phyloP scores from a whole-genome alignment of 768 basidiomycete genomes.

The Coprinopsis sp. region DNA sequence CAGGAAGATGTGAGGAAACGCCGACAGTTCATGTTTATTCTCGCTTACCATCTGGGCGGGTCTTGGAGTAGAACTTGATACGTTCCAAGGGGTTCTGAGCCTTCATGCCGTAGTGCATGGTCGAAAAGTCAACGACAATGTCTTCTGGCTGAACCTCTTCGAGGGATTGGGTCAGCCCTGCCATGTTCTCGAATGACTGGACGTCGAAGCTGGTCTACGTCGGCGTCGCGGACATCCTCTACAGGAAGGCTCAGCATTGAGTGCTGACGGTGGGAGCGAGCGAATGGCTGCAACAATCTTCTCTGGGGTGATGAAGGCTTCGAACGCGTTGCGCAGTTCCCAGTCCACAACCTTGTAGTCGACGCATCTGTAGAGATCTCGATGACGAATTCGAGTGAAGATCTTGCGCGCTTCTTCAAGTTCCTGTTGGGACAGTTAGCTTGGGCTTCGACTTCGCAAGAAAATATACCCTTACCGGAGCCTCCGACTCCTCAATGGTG shows the following conservation, averaged over 20 bases:
- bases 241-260: too few relatives aligned
- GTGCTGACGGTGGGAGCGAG: conserved; percentile 17
- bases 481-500: conserved; percentile 50
- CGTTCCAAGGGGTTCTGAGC: conserved; percentile 62
- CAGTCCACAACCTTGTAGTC: conserved; percentile 56
- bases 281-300: conserved; percentile 41
- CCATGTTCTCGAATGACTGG: not conserved
- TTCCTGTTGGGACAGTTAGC: conserved; percentile 36
- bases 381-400: conserved; percentile 53
- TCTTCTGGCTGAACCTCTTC: conserved; percentile 39
- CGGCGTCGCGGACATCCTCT: conserved; percentile 2
- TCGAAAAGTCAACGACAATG: conserved; percentile 58
- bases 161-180: too few relatives aligned
- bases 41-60: conserved; percentile 48
- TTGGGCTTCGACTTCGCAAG: not conserved
- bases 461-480: conserved; percentile 38
- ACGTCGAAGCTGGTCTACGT: not conserved
- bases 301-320: conserved; percentile 34
- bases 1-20: not conserved
- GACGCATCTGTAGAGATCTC: conserved; percentile 67
- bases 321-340: conserved; percentile 31
- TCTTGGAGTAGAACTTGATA: conserved; percentile 73
- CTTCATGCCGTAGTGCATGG: conserved; percentile 77
- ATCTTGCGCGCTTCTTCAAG: conserved; percentile 56
- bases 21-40: not conserved